Base-by-base conservation (phyloP, 2,329 filamentous ascomycete species). In the Monosporascus sp. region DNA sequence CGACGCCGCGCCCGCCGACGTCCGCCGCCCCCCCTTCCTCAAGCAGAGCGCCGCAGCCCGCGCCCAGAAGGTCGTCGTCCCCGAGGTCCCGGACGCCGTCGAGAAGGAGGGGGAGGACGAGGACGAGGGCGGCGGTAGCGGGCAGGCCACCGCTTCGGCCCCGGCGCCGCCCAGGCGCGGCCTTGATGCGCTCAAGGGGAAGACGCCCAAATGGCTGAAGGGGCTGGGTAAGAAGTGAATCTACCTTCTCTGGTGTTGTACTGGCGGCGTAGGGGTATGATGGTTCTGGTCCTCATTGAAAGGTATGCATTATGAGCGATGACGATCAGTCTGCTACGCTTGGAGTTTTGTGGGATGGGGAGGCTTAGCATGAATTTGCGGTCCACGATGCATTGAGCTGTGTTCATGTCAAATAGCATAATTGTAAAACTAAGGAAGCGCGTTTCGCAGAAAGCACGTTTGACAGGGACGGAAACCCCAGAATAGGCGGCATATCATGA, bases 141-240 rank as follows among this genome's bases (percentile, higher is more conserved):
- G 27, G 24, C 51, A 31, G 44, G 38, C 50, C 6, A 36, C 50
- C 15, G 22, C 50, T 9, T 43, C 53, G 4, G 48, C 57, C 17
- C 44, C 58, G 3, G 59, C 57, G 48, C 58, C 62, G n/a, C 60
- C 37, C 17, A 54, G 52, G 3, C 54, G 60, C 17, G 63, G 62
- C 6, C 54, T 63, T 20, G 57, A 58, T 11, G 58, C 51, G 0
- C 60, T 65, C n/a, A 67, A 46, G 43, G 43, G 24, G 43, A 46
- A 67, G 58, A 71, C 85, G 61, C 87, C 87, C 20, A 90, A 89
- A 68, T 90, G 88, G 81, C 70, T 92, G 41, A 88, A 88, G 69
- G 71, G 87, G 52, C 77, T 84, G 31, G 83, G 82, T 7, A 91
- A 89, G 79, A 91, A 90, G 74, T 88, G 67, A 73, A 41, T 15